Base-by-base conservation (phyloP, 2,329 filamentous ascomycete species). In the Pseudocercospora pini-densiflorae region DNA sequence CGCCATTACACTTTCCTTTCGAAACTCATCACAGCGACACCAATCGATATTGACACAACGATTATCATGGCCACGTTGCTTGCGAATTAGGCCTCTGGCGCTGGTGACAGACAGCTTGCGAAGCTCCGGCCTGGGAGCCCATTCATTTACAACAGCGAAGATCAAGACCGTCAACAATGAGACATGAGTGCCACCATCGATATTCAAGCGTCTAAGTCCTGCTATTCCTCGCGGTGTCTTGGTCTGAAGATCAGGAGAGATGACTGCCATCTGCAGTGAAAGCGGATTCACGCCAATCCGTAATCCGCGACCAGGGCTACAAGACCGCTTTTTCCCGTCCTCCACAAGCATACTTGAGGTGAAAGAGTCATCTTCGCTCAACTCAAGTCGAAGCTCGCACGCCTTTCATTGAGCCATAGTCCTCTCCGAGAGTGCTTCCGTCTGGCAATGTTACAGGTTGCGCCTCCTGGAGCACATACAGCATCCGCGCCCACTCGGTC, bases 401-500 rank as follows among this genome's bases (percentile, higher is more conserved):
- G 24, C 61, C 61, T 23, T 49, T 12, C 36, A 63, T 63, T 8
- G 33, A 33, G 21, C 61, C 61, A n/a, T 58, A 63, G 27, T 63
- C 61, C 53, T 63, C 61, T 29, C 61, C 53, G 5, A 63, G 51
- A 5, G 54, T 54, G 19, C 14, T 43, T 21, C 51, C 53, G 23
- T 63, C 24, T 5, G 49, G n/a, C 31, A 63, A 23, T 29, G 54
- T 58, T n/a, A 63, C 51, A 23, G 51, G 51, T 24, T 58, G 21
- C n/a, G 61, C 61, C 33, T 63, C 61, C n/a, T 63, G 51, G 27
- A 63, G 43, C 21, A 53, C 62, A 51, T 61, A 63, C 54, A 64
- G 36, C 67, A 74, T 71, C 36, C 71, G 31, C 36, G 64, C 64
- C 70, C 66, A 68, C 61, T 71, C 61, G 1, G 49, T 67, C 24